Evolutionary conservation across 2,329 filamentous ascomycete species (phyloP).

Genomic region (Venturia aucupariae): DNA sequence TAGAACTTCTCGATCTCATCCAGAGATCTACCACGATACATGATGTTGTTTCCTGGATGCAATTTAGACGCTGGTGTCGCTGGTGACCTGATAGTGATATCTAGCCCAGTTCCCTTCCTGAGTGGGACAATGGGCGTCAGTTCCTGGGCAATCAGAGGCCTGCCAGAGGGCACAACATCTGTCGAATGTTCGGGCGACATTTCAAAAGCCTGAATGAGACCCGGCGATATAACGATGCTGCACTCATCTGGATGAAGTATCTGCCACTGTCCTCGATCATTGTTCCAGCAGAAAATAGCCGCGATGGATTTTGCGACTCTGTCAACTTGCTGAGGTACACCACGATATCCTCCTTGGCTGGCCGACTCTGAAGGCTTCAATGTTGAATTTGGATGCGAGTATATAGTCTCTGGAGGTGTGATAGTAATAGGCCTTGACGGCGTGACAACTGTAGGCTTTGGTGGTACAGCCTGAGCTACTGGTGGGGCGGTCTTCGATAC

Average conservation of each 20-base stretch:
- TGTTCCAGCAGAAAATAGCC: constrained; percentile 51
- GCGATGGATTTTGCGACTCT: constrained; percentile 49
- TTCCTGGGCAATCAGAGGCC: constrained; percentile 61
- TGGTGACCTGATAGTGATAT: constrained; percentile 87
- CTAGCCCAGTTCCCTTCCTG: constrained; percentile 80
- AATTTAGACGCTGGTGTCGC: constrained; percentile 65
- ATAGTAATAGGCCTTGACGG: constrained; percentile 21
- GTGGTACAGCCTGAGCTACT: neutral
- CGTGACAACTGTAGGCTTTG: neutral
- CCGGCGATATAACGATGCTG: constrained; percentile 52
- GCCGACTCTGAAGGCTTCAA: constrained; percentile 65
- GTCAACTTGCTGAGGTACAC: constrained; percentile 34
- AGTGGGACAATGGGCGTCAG: constrained; percentile 87
- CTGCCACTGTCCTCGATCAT: constrained; percentile 54
- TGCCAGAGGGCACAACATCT: constrained; percentile 22
- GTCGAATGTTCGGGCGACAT: constrained; percentile 38
- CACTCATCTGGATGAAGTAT: constrained; percentile 53
- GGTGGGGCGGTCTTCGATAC: neutral
- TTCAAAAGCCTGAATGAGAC: constrained; percentile 55
- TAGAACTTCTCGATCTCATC: constrained; percentile 78
- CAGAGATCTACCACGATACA: constrained; percentile 72
- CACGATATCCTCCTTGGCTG: constrained; percentile 61
- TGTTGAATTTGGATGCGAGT: constrained; percentile 46
- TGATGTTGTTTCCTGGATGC: constrained; percentile 63
- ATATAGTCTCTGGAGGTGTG: constrained; percentile 9